Evolutionary conservation across 1,284 basidiomycete genomes (phyloP), one percentile per base, ranked within the genome.

Genomic region (Fomitiporia mediterranea): DNA sequence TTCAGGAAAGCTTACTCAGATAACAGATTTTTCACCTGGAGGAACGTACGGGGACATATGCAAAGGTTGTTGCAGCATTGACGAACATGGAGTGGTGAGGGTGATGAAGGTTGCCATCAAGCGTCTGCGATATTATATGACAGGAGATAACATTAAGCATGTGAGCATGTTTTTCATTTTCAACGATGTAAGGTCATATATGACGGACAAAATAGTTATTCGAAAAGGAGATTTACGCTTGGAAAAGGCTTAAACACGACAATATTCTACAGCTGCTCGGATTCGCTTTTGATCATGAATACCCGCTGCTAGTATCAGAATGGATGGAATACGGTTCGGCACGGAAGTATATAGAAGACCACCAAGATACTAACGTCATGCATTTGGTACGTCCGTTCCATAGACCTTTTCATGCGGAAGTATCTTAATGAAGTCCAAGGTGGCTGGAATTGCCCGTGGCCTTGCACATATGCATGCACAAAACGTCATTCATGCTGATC

Each of bases 51-150:
- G 28, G n/a, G 48, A 50, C 32, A 30, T 50, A 21, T 50, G 23
- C 6, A 28, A 34, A 13, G 6, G 5, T 17, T 13, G 27, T 5
- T 28, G 28, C 28, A 25, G 7, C 13, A 15, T 46, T 25, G 21
- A 46, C 15, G 21, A 15, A 3, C 43, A 21, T 25, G 5, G 5
- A 15, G n/a, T n/a, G n/a, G n/a, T n/a, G n/a, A n/a, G n/a, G n/a
- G n/a, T n/a, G n/a, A 46, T 15, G 15, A 21, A 5, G 21, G 28
- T 50, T 6, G 48, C 48, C 19, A 50, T 50, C 21, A 50, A 50
- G 35, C 48, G 48, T 3, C n/a, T 50, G 17, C 48, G 48, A 9
- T 50, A 32, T 30, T 50, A 50, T 50, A 28, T 50, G 48, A 35
- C 30, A 23, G 43, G 27, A 23, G 43, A 46, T 15, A 46, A 23